A percentile compares a stretch with the other conserved stretches of the same genome.
phyloP scores from a whole-genome alignment of 495 filamentous ascomycete genomes.

The Podospora sp. region DNA sequence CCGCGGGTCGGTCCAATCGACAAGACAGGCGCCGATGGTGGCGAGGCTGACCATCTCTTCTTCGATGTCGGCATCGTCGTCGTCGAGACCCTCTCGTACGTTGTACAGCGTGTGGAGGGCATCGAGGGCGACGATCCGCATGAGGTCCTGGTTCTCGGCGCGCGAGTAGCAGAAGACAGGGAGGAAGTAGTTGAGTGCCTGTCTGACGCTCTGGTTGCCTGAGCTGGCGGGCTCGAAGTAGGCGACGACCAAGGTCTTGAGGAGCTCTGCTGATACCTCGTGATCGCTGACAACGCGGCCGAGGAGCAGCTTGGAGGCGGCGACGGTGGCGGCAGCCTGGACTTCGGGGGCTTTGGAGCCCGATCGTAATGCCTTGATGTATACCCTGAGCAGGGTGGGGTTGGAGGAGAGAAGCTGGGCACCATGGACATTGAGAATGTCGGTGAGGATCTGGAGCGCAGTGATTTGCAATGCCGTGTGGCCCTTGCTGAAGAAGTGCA shows the following conservation, averaged over 20 bases:
- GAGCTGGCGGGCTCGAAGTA: constrained; percentile 90
- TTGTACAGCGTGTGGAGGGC: constrained; percentile 67
- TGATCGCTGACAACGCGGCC: constrained; percentile 64
- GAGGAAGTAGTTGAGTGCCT: constrained; percentile 91
- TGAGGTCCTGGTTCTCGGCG: constrained; percentile 74
- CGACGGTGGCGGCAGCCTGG: constrained; percentile 78
- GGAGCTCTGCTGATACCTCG: constrained; percentile 63
- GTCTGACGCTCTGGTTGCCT: constrained; percentile 82
- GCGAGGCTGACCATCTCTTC: constrained; percentile 79
- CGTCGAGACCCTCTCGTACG: constrained; percentile 70
- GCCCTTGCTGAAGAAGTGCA: constrained; percentile 93
- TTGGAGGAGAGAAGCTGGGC: constrained; percentile 66
- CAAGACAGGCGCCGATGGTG: constrained; percentile 75
- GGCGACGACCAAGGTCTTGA: constrained; percentile 77
- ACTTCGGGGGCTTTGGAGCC: constrained; percentile 68
- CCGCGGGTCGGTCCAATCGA: constrained; percentile 95
- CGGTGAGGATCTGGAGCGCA: constrained; percentile 87
- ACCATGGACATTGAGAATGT: constrained; percentile 87
- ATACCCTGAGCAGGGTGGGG: constrained; percentile 70
- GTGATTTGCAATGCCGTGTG: constrained; percentile 87
- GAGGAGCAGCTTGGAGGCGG: constrained; percentile 84
- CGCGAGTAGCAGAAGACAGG: constrained; percentile 91
- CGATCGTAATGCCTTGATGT: constrained; percentile 72
- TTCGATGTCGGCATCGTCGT: constrained; percentile 76
- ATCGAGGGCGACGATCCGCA: constrained; percentile 69